phyloP scores from a whole-genome alignment of 108 stramenopile genomes.

The Mayamaea pseudoterrestris region DNA sequence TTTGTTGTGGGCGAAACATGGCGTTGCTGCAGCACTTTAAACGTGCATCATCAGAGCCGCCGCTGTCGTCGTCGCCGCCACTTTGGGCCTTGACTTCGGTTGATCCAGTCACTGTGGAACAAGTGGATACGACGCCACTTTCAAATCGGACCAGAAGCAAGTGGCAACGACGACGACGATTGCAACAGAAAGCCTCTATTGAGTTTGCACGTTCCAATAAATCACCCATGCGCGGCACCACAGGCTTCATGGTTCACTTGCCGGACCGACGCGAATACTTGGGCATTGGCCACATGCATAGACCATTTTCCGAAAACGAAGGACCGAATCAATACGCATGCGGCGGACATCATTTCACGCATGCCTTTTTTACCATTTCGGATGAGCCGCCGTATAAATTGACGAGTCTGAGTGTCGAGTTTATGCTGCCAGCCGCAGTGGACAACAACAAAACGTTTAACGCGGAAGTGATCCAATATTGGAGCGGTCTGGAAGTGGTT shows the following conservation, averaged over 20 bases:
- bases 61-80: slow-evolving; percentile 8
- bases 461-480: slow-evolving; percentile 79
- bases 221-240: slow-evolving; percentile 67
- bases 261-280: slow-evolving; percentile 41
- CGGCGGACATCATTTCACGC: slow-evolving; percentile 82
- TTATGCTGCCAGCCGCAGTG: slow-evolving; percentile 38
- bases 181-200: too few species aligned
- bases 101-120: slow-evolving; percentile 67
- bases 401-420: slow-evolving; percentile 54
- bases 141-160: slow-evolving; percentile 1
- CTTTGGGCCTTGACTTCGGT: slow-evolving; percentile 69
- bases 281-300: slow-evolving; percentile 80
- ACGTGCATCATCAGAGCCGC: too few species aligned
- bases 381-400: slow-evolving; percentile 27
- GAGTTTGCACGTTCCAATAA: too few species aligned
- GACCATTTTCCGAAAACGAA: slow-evolving; percentile 61
- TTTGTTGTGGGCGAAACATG: slow-evolving; percentile 84
- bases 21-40: slow-evolving; percentile 61
- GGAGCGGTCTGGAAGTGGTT: slow-evolving; percentile 56
- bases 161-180: not conserved
- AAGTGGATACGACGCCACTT: slow-evolving; percentile 28
- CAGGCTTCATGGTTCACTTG: slow-evolving; percentile 68
- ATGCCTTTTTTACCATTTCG: slow-evolving; percentile 35
- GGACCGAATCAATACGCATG: slow-evolving; percentile 54
- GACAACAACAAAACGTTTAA: slow-evolving; percentile 15